These are phyloP conservation scores for Salvia rosmarinus DNA, from an alignment of 257 asterid genomes.

Conservation along the genomic window DNA sequence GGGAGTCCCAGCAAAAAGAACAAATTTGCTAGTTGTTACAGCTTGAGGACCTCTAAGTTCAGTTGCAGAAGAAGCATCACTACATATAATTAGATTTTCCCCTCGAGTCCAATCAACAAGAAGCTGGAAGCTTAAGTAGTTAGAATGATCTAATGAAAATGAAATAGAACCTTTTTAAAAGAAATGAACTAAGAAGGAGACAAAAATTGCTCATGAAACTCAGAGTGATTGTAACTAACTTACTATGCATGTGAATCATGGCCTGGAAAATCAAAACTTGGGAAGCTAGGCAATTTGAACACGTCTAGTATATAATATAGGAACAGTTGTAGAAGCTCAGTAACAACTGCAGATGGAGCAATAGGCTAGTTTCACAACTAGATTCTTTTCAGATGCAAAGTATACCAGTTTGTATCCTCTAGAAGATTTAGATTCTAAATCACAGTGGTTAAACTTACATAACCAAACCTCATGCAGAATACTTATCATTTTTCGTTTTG, in stretches of 20 bases:
- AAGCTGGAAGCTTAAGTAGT: slow-evolving; percentile 55
- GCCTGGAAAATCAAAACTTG: slow-evolving; percentile 12
- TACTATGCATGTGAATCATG: slow-evolving; percentile 11
- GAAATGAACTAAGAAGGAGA: slow-evolving; percentile 7
- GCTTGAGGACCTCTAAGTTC: slow-evolving; percentile 91
- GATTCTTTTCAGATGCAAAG: neutral
- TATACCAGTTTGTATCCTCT: neutral
- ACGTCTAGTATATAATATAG: slow-evolving; percentile 9
- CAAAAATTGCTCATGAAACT: slow-evolving; percentile 2
- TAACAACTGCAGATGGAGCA: neutral
- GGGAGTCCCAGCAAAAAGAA: slow-evolving; percentile 68
- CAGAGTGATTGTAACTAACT: slow-evolving; percentile 6
- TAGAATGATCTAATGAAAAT: slow-evolving; percentile 21
- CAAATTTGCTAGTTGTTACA: slow-evolving; percentile 82
- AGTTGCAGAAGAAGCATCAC: slow-evolving; percentile 77
- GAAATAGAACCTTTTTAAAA: slow-evolving; percentile 14
- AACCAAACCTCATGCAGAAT: slow-evolving; percentile 15
- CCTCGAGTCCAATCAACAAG: slow-evolving; percentile 95
- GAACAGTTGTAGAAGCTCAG: neutral
- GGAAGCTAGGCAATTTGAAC: slow-evolving; percentile 3
- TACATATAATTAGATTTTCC: slow-evolving; percentile 68
- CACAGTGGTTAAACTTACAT: slow-evolving; percentile 11
- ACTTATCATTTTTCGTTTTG: slow-evolving; percentile 66
- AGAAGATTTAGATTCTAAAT: neutral
- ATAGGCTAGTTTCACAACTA: neutral